Evolutionary conservation across 768 basidiomycete species (phyloP).

Genomic region (Pleurotus platypus): DNA sequence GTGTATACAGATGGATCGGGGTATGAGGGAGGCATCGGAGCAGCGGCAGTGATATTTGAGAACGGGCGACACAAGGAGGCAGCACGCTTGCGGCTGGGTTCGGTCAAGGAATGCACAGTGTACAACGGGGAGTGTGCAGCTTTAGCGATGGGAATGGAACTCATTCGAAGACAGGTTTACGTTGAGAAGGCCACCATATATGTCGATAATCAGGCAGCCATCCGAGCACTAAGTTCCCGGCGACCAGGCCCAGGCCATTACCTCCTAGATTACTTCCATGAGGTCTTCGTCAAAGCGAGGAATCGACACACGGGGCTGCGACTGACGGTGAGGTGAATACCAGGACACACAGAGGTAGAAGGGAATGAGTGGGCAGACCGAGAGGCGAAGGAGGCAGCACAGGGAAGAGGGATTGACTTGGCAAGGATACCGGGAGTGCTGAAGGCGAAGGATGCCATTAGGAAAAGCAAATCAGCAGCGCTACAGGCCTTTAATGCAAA

Average conservation of each 20-base stretch:
- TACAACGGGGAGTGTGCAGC: constrained; percentile 28
- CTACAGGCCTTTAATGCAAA: constrained; percentile 2
- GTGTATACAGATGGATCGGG: constrained; percentile 11
- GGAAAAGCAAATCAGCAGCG: constrained; percentile 14
- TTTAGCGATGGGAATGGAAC: constrained; percentile 18
- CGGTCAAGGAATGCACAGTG: constrained; percentile 18
- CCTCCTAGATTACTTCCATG: constrained; percentile 3
- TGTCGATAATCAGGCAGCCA: constrained; percentile 14
- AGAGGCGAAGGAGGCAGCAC: constrained; percentile 14
- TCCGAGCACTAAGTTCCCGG: background rate
- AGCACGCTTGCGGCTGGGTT: constrained; percentile 19
- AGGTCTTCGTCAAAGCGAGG: background rate
- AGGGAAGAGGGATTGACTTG: background rate
- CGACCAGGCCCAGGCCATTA: constrained; percentile 1
- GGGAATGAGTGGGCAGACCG: constrained; percentile 23
- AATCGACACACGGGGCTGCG: background rate
- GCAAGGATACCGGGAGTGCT: background rate
- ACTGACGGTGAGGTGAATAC: constrained; percentile 15
- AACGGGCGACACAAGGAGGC: background rate
- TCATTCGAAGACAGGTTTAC: constrained; percentile 15
- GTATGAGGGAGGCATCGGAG: background rate
- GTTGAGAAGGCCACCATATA: background rate
- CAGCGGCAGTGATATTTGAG: constrained; percentile 11
- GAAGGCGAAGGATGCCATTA: constrained; percentile 12
- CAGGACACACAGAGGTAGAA: constrained; percentile 19